Evolutionary conservation across 768 basidiomycete genomes (phyloP), one percentile per base, ranked within the genome.

Genomic region (Amyloporia xantha): DNA sequence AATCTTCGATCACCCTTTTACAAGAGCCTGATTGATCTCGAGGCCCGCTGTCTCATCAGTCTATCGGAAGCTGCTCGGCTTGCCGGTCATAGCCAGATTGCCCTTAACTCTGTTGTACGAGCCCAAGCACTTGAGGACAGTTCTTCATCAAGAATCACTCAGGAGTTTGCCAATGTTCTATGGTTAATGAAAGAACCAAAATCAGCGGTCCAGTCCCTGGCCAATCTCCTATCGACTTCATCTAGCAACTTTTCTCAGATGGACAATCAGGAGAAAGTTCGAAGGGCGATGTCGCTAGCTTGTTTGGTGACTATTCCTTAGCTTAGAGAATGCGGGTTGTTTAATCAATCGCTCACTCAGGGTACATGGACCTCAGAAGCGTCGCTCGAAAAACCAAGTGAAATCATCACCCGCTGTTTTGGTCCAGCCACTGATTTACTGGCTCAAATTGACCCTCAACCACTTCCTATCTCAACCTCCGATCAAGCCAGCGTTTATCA

Each of bases 351-450:
- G 1, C 6, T 3, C 2, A 15, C 11, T n/a, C 47, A 97, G 92
- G 96, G 95, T 9, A 75, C 84, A 10, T 99, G 96, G 96, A 84
- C 80, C 20, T 78, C 90, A 5, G 82, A 89, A 58, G 92, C 96
- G 1, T 87, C 86, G 50, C 64, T 95, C 23, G 83, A 86, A 57
- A 86, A 86, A 41, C 82, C 92, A 0, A 70, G 75, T 13, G 77
- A 82, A 24, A 91, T 96, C 45, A 76, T 77, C 53, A 59, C 68
- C 0, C 70, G 74, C 3, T 94, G 80, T 62, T 98, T 98, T 61
- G 69, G 76, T 15, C 73, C 75, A 0, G 89, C 92, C 0, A 70
- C 74, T 2, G 40, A 55, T 1, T 57, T 73, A 24, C 59, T 72
- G 35, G 37, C 50, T 23, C 42, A 58, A 25, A 20, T 7, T 12